Base-by-base conservation (phyloP, 495 filamentous ascomycete species). In the Evernia prunastri region DNA sequence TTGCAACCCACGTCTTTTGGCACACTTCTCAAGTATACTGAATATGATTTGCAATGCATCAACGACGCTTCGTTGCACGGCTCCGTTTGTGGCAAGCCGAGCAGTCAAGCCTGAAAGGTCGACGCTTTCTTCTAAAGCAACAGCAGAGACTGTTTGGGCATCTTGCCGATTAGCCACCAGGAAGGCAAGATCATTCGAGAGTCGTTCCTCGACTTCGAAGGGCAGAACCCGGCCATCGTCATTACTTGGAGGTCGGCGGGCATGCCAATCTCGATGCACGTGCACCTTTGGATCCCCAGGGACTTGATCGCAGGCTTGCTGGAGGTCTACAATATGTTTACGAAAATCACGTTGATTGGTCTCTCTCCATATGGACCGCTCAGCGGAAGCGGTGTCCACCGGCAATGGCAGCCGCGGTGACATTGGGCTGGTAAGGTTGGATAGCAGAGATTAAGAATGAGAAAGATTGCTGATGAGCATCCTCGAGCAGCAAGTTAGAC, bases 341-440 rank as follows among this genome's bases (percentile, higher is more conserved):
- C 68, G 66, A 59, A 70, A 70, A 12, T 49, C 47, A 27, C 54
- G 15, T 35, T 54, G 39, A 27, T 54, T 25, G 33, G 68, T 49
- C 17, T 43, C 54, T 33, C 54, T 37, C 68, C 68, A 70, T 39
- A 70, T 70, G 3, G 68, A 70, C 31, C 45, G 25, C 39, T 60
- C 43, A 17, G 43, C 9, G 7, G 35, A 36, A 13, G 68, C 66
- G 37, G 68, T 70, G 15, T 60, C 68, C 20, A 65, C 58, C 57
- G 35, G 37, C 53, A 58, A 39, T 25, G n/a, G 53, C 36, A 0
- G 7, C n/a, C 12, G 8, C 27, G 36, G 13, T 25, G 39, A 33
- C 27, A 45, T 43, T 59, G 8, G 6, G 42, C 6, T 45, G 20
- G 42, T 20, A 23, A 10, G 20, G 3, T 45, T 45, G 42, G 20